Conservation (phyloP, 805 yeast genomes). For the Teunomyces atbi region DNA sequence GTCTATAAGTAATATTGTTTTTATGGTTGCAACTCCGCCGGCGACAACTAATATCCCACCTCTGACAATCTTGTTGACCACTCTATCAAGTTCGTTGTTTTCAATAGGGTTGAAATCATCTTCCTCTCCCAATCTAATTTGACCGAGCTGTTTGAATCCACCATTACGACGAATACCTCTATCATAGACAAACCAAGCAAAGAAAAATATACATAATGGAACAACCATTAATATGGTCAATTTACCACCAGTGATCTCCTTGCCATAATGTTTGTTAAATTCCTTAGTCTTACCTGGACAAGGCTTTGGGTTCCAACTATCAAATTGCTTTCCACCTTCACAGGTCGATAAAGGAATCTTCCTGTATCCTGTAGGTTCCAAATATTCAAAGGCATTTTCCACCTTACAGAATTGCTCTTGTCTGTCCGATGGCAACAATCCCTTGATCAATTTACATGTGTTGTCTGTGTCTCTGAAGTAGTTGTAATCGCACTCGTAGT, state of each 20-base stretch:
- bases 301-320: constrained; percentile 59
- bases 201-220: constrained; percentile 54
- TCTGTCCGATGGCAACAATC: constrained; percentile 65
- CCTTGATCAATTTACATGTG: constrained; percentile 80
- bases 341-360: constrained; percentile 84
- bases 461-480: constrained; percentile 70
- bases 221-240: constrained; percentile 53
- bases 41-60: constrained; percentile 54
- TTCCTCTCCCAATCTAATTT: constrained; percentile 78
- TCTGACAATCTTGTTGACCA: constrained; percentile 56
- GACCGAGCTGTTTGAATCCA: constrained; percentile 76
- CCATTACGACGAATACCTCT: constrained; percentile 79
- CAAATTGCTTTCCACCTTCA: constrained; percentile 73
- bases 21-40: constrained; percentile 33
- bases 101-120: constrained; percentile 59
- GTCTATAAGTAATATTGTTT: constrained; percentile 35
- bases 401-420: constrained; percentile 55
- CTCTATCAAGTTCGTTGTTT: constrained; percentile 57
- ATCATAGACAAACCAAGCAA: constrained; percentile 74
- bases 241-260: constrained; percentile 54
- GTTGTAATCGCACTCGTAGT: constrained; percentile 93
- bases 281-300: constrained; percentile 87
- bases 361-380: constrained; percentile 91
- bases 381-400: constrained; percentile 62
- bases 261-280: constrained; percentile 51